Evolutionary conservation across 257 asterid genomes (phyloP).

Genomic region (Anisodus acutangulus): DNA sequence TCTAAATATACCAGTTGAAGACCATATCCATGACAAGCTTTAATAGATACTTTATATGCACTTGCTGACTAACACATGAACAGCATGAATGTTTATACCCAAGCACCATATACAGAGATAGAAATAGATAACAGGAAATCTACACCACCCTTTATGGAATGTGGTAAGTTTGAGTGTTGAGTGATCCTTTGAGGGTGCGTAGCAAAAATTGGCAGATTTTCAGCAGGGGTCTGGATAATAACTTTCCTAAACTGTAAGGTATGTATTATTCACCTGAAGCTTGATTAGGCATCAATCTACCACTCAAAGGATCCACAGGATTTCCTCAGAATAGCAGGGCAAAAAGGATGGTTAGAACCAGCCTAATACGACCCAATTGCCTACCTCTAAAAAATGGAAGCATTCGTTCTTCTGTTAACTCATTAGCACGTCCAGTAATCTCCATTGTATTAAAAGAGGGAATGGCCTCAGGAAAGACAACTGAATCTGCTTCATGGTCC

Average conservation of each 20-base stretch:
- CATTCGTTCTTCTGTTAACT: not conserved
- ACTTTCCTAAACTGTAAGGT: not conserved
- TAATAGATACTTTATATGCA: constrained; percentile 9
- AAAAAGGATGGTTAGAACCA: not conserved
- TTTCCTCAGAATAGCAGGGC: not conserved
- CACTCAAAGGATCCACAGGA: constrained; percentile 6
- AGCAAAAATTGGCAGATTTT: not conserved
- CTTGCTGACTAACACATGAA: not conserved
- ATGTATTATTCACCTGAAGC: not conserved
- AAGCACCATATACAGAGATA: constrained; percentile 19
- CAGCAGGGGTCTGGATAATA: not conserved
- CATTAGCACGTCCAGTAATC: constrained; percentile 1
- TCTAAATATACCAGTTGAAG: not conserved
- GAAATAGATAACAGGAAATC: constrained; percentile 18
- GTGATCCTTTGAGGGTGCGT: not conserved
- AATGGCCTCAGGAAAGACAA: constrained; percentile 12
- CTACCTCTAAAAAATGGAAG: not conserved
- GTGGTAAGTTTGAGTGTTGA: not conserved
- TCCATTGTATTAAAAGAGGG: constrained; percentile 3
- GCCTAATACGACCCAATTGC: not conserved
- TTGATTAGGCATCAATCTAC: not conserved
- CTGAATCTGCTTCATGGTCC: not conserved
- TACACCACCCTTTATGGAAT: not conserved
- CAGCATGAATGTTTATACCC: not conserved
- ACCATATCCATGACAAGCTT: constrained; percentile 22